phyloP scores from a whole-genome alignment of 1,284 basidiomycete species.

The Apiotrichum montevideense region DNA sequence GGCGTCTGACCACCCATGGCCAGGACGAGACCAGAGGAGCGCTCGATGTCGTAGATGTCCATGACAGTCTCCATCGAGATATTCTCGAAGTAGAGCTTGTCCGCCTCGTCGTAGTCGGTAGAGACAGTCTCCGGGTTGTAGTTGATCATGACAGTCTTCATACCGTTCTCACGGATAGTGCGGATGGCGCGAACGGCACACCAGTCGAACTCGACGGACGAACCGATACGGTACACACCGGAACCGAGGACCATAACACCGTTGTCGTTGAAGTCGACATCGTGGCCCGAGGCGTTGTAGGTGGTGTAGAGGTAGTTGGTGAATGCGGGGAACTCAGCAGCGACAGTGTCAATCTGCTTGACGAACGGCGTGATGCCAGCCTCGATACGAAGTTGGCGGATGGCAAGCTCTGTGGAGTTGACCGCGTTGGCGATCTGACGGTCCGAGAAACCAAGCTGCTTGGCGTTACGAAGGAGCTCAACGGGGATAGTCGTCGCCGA shows the following conservation, averaged over 20 bases:
- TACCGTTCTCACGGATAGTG: slow-evolving; percentile 86
- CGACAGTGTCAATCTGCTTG: slow-evolving; percentile 98
- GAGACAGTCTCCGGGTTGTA: slow-evolving; percentile 99
- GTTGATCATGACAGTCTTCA: slow-evolving; percentile 98
- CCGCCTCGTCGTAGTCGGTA: slow-evolving; percentile 98
- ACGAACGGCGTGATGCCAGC: slow-evolving; percentile 79
- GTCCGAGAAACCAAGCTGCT: slow-evolving; percentile 95
- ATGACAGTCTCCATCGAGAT: slow-evolving; percentile 94
- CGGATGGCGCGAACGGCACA: slow-evolving; percentile 96
- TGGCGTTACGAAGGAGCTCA: slow-evolving; percentile 70
- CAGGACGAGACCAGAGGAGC: slow-evolving; percentile 82
- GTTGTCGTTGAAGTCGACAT: slow-evolving; percentile 79
- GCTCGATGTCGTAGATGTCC: slow-evolving; percentile 92
- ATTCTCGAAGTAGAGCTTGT: slow-evolving; percentile 97
- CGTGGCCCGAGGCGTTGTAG: slow-evolving; percentile 91
- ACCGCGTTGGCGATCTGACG: slow-evolving; percentile 75
- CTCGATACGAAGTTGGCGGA: slow-evolving; percentile 66
- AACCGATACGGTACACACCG: slow-evolving; percentile 97
- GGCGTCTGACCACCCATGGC: slow-evolving; percentile 99
- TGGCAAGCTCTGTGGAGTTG: slow-evolving; percentile 61
- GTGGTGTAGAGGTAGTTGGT: slow-evolving; percentile 99
- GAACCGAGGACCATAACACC: slow-evolving; percentile 97
- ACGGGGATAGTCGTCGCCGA: slow-evolving; percentile 63
- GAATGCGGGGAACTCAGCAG: slow-evolving; percentile 96
- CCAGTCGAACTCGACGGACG: slow-evolving; percentile 99